These are phyloP conservation scores for Musa troglodytarum DNA, from an alignment of 176 grass and related monocot genomes.

Conservation along the genomic window DNA sequence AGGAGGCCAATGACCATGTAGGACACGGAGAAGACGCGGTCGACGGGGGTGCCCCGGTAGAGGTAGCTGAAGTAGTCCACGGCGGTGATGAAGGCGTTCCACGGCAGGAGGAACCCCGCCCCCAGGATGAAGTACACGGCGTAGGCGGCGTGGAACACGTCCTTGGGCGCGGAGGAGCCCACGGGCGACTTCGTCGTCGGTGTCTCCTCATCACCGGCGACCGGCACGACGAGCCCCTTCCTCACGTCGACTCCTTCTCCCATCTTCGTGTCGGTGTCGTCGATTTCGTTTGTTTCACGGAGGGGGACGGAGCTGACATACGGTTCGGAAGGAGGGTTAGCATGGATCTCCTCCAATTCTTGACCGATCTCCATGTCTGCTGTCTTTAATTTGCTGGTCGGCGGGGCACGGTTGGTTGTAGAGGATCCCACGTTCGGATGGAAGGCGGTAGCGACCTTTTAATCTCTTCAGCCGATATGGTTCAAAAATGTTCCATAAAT, in stretches of 20 bases:
- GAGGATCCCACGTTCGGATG: too few species aligned
- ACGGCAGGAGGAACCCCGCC: conserved; percentile 76
- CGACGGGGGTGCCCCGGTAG: conserved; percentile 57
- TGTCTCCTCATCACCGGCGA: conserved; percentile 5
- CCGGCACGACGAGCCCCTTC: neutral
- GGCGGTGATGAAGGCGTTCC: conserved; percentile 98
- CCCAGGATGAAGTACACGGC: conserved; percentile 76
- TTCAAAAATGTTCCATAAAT: too few species aligned
- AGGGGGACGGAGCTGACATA: too few species aligned
- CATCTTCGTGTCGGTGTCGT: neutral
- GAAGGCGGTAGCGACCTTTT: too few species aligned
- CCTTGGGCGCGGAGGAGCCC: neutral
- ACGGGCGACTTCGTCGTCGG: neutral
- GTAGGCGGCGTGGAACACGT: conserved; percentile 49
- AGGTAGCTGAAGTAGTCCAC: conserved; percentile 97
- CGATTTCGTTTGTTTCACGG: neutral
- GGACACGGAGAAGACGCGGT: conserved; percentile 77
- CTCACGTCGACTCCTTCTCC: neutral
- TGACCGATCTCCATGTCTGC: too few species aligned
- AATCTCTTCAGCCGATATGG: too few species aligned
- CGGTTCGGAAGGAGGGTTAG: too few species aligned
- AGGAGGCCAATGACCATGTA: conserved; percentile 71
- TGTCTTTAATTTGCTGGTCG: too few species aligned
- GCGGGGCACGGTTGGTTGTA: too few species aligned
- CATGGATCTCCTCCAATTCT: too few species aligned